Conservation (phyloP, 306 rosid genomes). For the Alnus rubra region DNA sequence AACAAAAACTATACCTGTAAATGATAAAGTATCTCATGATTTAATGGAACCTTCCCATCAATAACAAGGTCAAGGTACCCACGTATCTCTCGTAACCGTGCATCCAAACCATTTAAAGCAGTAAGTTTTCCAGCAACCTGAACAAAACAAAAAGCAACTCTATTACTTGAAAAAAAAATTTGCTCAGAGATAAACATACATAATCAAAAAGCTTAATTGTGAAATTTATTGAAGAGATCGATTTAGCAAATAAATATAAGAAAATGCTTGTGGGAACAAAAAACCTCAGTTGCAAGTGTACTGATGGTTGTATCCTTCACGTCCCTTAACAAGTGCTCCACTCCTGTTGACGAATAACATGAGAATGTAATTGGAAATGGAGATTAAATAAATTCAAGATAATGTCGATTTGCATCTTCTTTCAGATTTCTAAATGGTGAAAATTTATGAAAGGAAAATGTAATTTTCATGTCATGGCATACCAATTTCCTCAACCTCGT, state of each 20-base stretch:
- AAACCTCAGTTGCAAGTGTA: slow-evolving; percentile 86
- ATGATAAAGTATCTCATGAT: slow-evolving; percentile 89
- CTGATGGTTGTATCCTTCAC: slow-evolving; percentile 82
- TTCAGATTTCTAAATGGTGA: background rate
- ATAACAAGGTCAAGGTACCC: slow-evolving; percentile 83
- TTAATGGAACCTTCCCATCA: slow-evolving; percentile 74
- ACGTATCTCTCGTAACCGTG: slow-evolving; percentile 69
- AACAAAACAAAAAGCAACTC: slow-evolving; percentile 24
- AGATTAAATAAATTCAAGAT: background rate
- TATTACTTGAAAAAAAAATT: slow-evolving; percentile 11
- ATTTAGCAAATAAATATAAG: background rate
- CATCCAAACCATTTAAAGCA: slow-evolving; percentile 90
- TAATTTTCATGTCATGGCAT: slow-evolving; percentile 26
- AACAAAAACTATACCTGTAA: slow-evolving; percentile 55
- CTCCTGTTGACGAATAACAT: slow-evolving; percentile 54
- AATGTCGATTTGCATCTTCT: background rate
- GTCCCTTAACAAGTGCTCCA: slow-evolving; percentile 83
- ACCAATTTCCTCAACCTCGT: slow-evolving; percentile 93
- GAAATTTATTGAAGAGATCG: background rate
- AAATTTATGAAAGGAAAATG: background rate
- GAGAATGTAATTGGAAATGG: slow-evolving; percentile 7
- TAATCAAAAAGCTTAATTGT: slow-evolving; percentile 1
- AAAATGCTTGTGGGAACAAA: background rate
- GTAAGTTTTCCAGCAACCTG: slow-evolving; percentile 86
- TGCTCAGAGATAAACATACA: slow-evolving; percentile 5